Percentiles rank a stretch among this genome's conserved stretches.
Conservation (phyloP, 164 flowering plant species). For the Tetrastigma voinierianum region DNA sequence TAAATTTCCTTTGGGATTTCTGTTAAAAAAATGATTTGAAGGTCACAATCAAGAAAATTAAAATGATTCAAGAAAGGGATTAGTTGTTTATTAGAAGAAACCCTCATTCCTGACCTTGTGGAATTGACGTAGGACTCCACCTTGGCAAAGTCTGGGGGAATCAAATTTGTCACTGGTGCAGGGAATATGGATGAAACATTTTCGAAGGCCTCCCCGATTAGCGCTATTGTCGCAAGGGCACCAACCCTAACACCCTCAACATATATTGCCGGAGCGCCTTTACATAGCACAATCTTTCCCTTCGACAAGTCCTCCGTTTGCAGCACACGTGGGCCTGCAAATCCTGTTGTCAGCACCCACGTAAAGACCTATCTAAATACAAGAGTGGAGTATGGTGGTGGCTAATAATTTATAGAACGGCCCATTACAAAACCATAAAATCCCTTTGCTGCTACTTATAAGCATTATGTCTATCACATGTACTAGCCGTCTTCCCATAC, state of each 20-base stretch:
- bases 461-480: background rate
- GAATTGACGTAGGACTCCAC: slow-evolving; percentile 18
- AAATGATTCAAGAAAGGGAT: background rate
- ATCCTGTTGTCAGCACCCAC: too few relatives aligned
- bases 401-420: too few relatives aligned
- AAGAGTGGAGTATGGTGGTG: too few relatives aligned
- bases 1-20: slow-evolving; percentile 13
- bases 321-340: background rate
- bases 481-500: slow-evolving; percentile 9
- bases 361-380: too few relatives aligned
- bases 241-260: slow-evolving; percentile 13
- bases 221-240: slow-evolving; percentile 18
- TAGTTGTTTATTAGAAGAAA: background rate
- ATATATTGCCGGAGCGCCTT: accelerated
- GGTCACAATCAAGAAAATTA: background rate
- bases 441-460: background rate
- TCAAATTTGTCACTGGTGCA: slow-evolving; percentile 6
- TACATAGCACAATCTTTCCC: slow-evolving; percentile 33
- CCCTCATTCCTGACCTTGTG: slow-evolving; percentile 14
- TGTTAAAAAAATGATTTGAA: background rate
- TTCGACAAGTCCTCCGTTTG: slow-evolving; percentile 12
- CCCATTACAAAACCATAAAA: background rate
- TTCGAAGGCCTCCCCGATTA: accelerated
- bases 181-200: slow-evolving; percentile 3
- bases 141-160: background rate